Evolutionary conservation across 352 stramenopile genomes (phyloP), one percentile per base, ranked within the genome.

Genomic region (Pythium diclinum): DNA sequence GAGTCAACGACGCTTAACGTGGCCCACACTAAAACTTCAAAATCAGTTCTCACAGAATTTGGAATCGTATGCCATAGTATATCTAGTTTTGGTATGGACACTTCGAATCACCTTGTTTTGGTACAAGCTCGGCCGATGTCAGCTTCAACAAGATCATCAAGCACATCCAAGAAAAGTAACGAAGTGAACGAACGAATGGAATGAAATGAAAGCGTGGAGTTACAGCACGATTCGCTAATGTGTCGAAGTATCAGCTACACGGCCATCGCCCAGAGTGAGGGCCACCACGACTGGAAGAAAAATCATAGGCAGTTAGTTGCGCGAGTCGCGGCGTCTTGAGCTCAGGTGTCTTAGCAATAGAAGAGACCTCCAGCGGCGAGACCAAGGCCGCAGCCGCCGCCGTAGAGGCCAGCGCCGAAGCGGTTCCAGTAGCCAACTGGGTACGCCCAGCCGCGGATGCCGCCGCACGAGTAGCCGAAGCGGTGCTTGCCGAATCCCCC

Each of bases 401-500:
- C 62, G 40, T 69, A 69, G 23, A 69, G 19, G 17, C 62, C 46
- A 1, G 40, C 62, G 3, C 62, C 62, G 33, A 56, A 76, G 32
- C 56, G 33, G 63, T 79, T 79, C 67, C 73, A 79, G 67, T 75
- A 79, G 14, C 56, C 56, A 33, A 79, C 30, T 62, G 69, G 69
- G 52, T 79, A 79, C 13, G 69, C 73, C 73, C 73, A 79, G 14
- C 73, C 73, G 30, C 38, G 25, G 14, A 67, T 17, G 1, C 72
- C 72, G n/a, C 59, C 49, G 48, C 54, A 75, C 13, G 51, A 54
- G 61, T 71, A 78, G 25, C 71, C 61, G 47, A 71, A 76, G 67
- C 23, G 96, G 95, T 61, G 98, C 98, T 71, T 95, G 75, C 13
- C 98, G 98, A 30, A 61, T n/a, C 55, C 32, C 28, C 52, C 52